Evolutionary conservation across 1,139 yeast genomes (phyloP).

Genomic region (Diutina ranongensis): DNA sequence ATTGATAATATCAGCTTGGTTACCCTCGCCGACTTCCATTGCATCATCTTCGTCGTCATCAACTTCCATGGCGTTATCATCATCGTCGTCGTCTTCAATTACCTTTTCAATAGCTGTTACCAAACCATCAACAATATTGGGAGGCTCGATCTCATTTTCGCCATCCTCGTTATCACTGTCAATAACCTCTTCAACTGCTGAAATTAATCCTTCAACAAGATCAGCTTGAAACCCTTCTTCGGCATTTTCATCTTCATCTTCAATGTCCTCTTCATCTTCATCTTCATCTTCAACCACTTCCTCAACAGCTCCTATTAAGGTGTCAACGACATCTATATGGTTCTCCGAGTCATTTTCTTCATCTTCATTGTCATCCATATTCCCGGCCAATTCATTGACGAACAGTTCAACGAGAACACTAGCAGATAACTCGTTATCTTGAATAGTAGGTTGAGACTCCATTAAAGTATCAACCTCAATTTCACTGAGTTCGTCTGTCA

Average conservation of each 20-base stretch:
- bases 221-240: not conserved
- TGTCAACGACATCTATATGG: too few species aligned
- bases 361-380: not conserved
- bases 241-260: not conserved
- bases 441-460: not conserved
- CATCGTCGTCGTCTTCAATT: not conserved
- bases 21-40: not conserved
- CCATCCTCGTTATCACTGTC: not conserved
- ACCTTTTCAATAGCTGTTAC: not conserved
- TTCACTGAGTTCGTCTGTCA: not conserved
- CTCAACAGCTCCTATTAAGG: not conserved
- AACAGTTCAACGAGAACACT: not conserved
- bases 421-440: too few species aligned
- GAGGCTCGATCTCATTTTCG: not conserved
- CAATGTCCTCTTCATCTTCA: not conserved
- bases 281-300: not conserved
- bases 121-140: not conserved
- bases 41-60: not conserved
- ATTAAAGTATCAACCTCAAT: slow-evolving; percentile 1
- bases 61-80: not conserved
- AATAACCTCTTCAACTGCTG: not conserved
- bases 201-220: not conserved
- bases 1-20: not conserved
- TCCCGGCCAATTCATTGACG: not conserved
- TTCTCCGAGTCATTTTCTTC: not conserved